These are phyloP conservation scores for Cladosporium sp. DNA, from an alignment of 2,329 filamentous ascomycete genomes.

Conservation along the genomic window DNA sequence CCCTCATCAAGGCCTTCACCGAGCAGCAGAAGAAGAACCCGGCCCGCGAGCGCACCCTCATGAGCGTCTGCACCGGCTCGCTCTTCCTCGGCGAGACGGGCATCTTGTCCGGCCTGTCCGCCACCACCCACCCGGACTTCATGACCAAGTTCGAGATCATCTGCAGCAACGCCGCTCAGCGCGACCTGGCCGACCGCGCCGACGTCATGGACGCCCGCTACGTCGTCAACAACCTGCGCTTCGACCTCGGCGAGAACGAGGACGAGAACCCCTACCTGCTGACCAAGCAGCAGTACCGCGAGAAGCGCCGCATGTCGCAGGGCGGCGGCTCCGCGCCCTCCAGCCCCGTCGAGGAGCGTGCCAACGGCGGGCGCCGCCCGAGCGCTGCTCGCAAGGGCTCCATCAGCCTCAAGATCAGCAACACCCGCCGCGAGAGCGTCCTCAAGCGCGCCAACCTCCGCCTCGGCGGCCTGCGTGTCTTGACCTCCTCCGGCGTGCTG, in stretches of 20 bases:
- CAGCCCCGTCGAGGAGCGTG: conserved; percentile 35
- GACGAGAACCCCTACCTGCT: conserved; percentile 84
- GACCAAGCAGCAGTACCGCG: conserved; percentile 61
- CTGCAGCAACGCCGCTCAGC: conserved; percentile 71
- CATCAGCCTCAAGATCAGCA: conserved; percentile 76
- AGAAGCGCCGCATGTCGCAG: conserved; percentile 48
- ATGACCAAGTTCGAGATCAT: conserved; percentile 80
- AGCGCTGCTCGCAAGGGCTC: conserved; percentile 69
- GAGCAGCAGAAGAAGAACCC: conserved; percentile 80
- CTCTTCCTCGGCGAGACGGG: conserved; percentile 76
- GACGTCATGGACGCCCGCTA: conserved; percentile 84
- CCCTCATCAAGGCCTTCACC: conserved; percentile 73
- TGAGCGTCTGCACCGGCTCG: conserved; percentile 78
- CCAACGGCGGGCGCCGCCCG: conserved; percentile 42
- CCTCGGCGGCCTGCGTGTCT: conserved; percentile 68
- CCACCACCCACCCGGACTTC: conserved; percentile 80
- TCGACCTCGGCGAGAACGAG: conserved; percentile 74
- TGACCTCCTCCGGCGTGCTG: conserved; percentile 77
- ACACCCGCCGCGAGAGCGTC: conserved; percentile 76
- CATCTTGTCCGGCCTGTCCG: conserved; percentile 75
- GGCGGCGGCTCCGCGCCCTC: conserved; percentile 48
- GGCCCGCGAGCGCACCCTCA: conserved; percentile 74
- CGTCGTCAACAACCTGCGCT: conserved; percentile 88
- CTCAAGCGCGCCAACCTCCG: conserved; percentile 75
- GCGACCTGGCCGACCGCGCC: conserved; percentile 73